Conservation (phyloP, 2,329 filamentous ascomycete species). For the Diaporthe sp. region DNA sequence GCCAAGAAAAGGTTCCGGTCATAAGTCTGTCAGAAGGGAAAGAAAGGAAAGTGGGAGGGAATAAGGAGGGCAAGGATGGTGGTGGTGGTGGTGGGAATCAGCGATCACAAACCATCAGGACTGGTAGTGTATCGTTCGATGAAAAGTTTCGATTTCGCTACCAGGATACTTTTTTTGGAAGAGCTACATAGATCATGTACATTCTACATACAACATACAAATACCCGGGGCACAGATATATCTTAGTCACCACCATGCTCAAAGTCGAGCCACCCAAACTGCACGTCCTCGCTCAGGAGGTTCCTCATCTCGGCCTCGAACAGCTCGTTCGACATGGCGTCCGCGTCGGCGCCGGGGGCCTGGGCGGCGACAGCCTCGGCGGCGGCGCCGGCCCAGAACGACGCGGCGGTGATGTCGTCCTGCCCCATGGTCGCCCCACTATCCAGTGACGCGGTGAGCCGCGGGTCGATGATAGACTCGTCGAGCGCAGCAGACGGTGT, state of each 20-base stretch:
- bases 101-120: background rate
- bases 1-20: background rate
- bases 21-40: background rate
- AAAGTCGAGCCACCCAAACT: constrained; percentile 38
- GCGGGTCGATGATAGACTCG: constrained; percentile 31
- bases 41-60: too few relatives aligned
- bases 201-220: background rate
- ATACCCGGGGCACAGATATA: background rate
- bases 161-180: background rate
- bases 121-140: background rate
- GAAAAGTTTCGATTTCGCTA: background rate
- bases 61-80: too few relatives aligned
- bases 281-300: constrained; percentile 36
- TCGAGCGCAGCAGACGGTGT: background rate
- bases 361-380: background rate
- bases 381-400: constrained; percentile 18
- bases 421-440: background rate
- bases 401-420: background rate
- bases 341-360: constrained; percentile 14
- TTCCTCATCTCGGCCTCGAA: constrained; percentile 39
- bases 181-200: constrained; percentile 8
- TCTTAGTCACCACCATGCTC: constrained; percentile 20
- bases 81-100: background rate
- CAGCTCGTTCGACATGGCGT: constrained; percentile 37
- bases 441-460: constrained; percentile 11